Base-by-base conservation (phyloP, 768 basidiomycete genomes). In the Leccinum obscurum region DNA sequence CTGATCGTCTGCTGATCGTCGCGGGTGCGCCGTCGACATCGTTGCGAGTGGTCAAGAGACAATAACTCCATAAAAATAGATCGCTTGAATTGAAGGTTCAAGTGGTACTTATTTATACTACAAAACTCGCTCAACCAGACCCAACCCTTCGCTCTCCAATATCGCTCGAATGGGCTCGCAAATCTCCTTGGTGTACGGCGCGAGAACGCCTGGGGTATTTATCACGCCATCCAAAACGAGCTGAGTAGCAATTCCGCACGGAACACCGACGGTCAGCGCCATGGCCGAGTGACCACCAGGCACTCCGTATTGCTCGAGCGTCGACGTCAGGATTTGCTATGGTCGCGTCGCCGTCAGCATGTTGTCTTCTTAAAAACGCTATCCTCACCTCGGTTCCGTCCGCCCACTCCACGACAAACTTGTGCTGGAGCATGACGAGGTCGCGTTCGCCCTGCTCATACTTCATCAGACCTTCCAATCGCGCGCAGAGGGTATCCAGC, bases 401-500 rank as follows among this genome's bases (percentile, higher is more conserved):
- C 35, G 83, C 81, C 84, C 90, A 91, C 72, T 95, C 88, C 39
- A 98, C 88, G 66, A 93, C 77, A 72, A 99, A 98, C 80, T 95
- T 96, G 84, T 99, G 96, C 77, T 98, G 96, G 56, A 99, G 86
- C 88, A 98, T 93, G 61, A 99, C 92, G 62, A 98, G 85, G 75
- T 99, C 96, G 11, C 93, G 88, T 77, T 98, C 95, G 63, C 92
- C 93, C 52, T 81, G 77, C 63, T 88, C 90, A 77, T 96, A 98
- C 75, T 87, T 84, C 92, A 98, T 97, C 72, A 96, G 83, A 61
- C 80, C 85, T 80, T 99, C 95, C 53, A 99, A 84, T 22, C 83
- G 87, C 3, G 85, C 92, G 72, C 95, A 97, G 61, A 99, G 88
- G 4, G 97, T 95, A 76, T 97, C 94, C 64, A 99, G 85, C 65